Base-by-base conservation (phyloP, 352 stramenopile genomes). In the Thalassiosira mediterranea region DNA sequence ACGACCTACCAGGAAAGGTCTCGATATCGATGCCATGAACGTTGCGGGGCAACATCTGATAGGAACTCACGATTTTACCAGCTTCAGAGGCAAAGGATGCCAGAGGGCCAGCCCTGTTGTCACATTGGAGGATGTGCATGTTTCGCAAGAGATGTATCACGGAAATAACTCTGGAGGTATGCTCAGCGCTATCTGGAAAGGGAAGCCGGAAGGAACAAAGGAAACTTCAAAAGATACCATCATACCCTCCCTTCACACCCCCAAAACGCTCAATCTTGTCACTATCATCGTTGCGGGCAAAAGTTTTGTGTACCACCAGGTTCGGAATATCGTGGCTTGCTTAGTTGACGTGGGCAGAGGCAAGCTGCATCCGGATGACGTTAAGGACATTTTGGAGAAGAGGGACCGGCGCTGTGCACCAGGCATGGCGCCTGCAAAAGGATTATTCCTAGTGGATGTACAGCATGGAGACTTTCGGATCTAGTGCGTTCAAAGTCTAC, bases 221-320 rank as follows among this genome's bases (percentile, higher is more conserved):
- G 37, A 64, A 26, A 19, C 52, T 17, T 48, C n/a, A n/a, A 0
- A 17, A 25, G 32, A n/a, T 60, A n/a, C 53, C 21, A 62, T 37
- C n/a, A 32, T 19, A 47, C 19, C n/a, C 31, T 59, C 42, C 23
- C 23, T 72, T 10, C 54, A 64, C 32, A 66, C 44, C 54, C 63
- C 56, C 3, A 25, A 75, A 38, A 64, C 58, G 31, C 59, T 81
- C 19, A 19, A 80, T 38, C 68, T 91, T 8, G 53, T 89, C 13
- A 89, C 84, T 8, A 72, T 92, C 32, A 29, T 64, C 19, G 71
- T 92, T 44, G 77, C 51, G 21, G 86, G 81, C 0, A 88, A 88
- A 53, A 82, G 72, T 26, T 92, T 92, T 68, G 32, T 92, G n/a
- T 92, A 92, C 69, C 81, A 81, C 40, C 81, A 90, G 78, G 83